Evolutionary conservation across 2,329 filamentous ascomycete species (phyloP).

Genomic region (Teratosphaeriaceae sp.): DNA sequence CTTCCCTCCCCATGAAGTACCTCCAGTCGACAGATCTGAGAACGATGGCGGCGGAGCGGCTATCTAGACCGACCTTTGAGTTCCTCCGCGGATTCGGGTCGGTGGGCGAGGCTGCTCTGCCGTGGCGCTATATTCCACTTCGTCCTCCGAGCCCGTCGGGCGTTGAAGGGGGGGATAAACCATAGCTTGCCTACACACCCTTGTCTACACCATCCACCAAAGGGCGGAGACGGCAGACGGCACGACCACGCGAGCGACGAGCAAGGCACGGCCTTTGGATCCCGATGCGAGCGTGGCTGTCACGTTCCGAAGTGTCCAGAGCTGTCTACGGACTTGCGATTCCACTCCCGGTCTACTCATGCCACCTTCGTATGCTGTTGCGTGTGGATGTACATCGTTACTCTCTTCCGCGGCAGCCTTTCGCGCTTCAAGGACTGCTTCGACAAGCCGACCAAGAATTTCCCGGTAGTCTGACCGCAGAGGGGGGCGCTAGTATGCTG

Average conservation of each 20-base stretch:
- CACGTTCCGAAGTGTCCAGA: too few species aligned
- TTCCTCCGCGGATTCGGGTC: conserved; percentile 60
- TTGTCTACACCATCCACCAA: not conserved
- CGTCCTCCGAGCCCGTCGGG: conserved; percentile 84
- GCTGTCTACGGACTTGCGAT: too few species aligned
- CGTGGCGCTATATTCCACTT: conserved; percentile 76
- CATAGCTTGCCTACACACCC: conserved; percentile 15
- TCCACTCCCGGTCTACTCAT: too few species aligned
- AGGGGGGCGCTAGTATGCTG: too few species aligned
- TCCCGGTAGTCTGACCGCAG: too few species aligned
- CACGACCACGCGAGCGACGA: not conserved
- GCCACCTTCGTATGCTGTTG: too few species aligned
- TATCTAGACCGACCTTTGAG: conserved; percentile 43
- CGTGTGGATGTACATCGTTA: too few species aligned
- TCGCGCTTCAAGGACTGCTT: too few species aligned
- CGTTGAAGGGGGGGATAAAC: conserved; percentile 71
- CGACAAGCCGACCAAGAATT: too few species aligned
- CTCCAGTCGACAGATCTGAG: conserved; percentile 95
- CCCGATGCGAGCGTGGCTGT: too few species aligned
- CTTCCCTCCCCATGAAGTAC: conserved; percentile 60
- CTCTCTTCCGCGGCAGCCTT: too few species aligned
- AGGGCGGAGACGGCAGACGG: too few species aligned
- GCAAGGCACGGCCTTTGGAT: not conserved
- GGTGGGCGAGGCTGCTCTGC: conserved; percentile 46
- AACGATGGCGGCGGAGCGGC: conserved; percentile 48